These are phyloP conservation scores for Diversispora eburnea DNA, from an alignment of 192 early-diverging fungal genomes.

Conservation along the genomic window DNA sequence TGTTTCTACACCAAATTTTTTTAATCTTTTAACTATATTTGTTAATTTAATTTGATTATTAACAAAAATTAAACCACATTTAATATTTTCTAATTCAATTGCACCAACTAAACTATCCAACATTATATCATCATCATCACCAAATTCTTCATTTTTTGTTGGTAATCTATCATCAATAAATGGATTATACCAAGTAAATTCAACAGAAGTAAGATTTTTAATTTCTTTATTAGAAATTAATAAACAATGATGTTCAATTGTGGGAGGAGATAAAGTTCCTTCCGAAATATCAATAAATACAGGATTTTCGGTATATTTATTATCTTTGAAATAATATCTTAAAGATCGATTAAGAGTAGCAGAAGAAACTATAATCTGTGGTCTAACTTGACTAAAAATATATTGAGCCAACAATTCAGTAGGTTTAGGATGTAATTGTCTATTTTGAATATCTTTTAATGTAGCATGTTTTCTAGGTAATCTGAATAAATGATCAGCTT, in stretches of 20 bases:
- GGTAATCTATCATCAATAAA: background rate
- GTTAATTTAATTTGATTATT: slow-evolving; percentile 36
- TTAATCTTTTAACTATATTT: slow-evolving; percentile 33
- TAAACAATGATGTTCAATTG: slow-evolving; percentile 51
- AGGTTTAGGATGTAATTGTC: slow-evolving; percentile 45
- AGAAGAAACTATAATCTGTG: slow-evolving; percentile 59
- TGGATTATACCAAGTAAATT: background rate
- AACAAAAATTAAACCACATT: slow-evolving; percentile 48
- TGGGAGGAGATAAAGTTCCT: slow-evolving; percentile 34
- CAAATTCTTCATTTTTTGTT: slow-evolving; percentile 25
- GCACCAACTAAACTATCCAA: slow-evolving; percentile 44
- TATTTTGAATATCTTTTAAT: slow-evolving; percentile 34
- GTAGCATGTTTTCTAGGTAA: slow-evolving; percentile 51
- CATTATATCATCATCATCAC: slow-evolving; percentile 50
- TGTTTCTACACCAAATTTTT: slow-evolving; percentile 32
- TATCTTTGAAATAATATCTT: slow-evolving; percentile 52
- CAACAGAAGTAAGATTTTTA: slow-evolving; percentile 40
- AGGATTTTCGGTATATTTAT: slow-evolving; percentile 50
- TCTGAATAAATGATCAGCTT: slow-evolving; percentile 52
- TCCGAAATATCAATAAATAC: slow-evolving; percentile 57
- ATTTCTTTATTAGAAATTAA: slow-evolving; percentile 42
- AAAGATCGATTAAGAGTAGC: slow-evolving; percentile 71
- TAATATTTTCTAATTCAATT: slow-evolving; percentile 43
- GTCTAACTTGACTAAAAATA: slow-evolving; percentile 31
- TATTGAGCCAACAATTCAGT: slow-evolving; percentile 39